Conservation (phyloP, 257 asterid genomes). For the Fraxinus americana region DNA sequence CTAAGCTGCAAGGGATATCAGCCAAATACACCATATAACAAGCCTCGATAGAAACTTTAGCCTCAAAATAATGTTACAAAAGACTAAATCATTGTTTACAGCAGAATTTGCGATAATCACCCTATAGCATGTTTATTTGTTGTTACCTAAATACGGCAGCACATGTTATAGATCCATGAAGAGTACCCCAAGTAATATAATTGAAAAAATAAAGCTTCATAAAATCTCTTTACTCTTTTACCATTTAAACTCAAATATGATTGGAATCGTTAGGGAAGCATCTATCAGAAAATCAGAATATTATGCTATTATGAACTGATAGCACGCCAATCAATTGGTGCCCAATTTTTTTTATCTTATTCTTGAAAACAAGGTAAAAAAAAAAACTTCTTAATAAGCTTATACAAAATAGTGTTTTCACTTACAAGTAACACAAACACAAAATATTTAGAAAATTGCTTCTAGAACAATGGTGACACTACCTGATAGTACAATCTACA, state of each 20-base stretch:
- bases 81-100: neutral
- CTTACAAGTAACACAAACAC: neutral
- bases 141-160: neutral
- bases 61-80: neutral
- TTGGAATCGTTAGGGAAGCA: slow-evolving; percentile 11
- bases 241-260: slow-evolving; percentile 8
- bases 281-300: neutral
- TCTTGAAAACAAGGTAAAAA: slow-evolving; percentile 5
- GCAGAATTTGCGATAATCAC: neutral
- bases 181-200: neutral
- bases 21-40: neutral
- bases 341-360: neutral
- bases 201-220: slow-evolving; percentile 4
- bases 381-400: neutral
- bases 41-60: neutral
- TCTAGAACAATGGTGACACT: slow-evolving; percentile 13
- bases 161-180: neutral
- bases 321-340: neutral
- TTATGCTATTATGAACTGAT: neutral
- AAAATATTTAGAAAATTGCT: neutral
- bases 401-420: neutral
- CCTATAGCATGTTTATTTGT: neutral
- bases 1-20: neutral
- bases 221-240: neutral
- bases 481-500: slow-evolving; percentile 65